Evolutionary conservation across 306 rosid genomes (phyloP).

Genomic region (Citrullus amarus): DNA sequence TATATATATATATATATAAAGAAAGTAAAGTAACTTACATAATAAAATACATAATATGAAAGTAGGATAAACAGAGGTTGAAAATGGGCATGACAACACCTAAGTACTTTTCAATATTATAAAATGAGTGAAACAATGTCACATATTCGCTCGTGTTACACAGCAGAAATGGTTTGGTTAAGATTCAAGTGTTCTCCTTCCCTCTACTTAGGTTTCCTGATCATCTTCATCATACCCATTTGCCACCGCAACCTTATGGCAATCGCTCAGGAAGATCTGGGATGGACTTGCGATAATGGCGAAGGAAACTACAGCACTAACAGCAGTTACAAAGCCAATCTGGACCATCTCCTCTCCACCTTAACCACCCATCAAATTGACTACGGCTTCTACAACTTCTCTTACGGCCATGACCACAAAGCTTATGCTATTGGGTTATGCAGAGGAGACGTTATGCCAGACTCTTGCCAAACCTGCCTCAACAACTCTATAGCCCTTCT

Average conservation of each 20-base stretch:
- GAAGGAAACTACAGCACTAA: constrained; percentile 14
- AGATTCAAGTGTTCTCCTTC: background rate
- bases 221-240: background rate
- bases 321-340: constrained; percentile 33
- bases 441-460: background rate
- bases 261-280: background rate
- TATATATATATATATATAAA: too few species aligned
- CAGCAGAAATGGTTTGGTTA: background rate
- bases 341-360: constrained; percentile 31
- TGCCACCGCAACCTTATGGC: background rate
- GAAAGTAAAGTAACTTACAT: too few species aligned
- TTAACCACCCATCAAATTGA: constrained; percentile 11
- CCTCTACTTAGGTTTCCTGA: background rate
- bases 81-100: too few species aligned
- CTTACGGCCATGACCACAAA: constrained; percentile 11
- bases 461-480: background rate
- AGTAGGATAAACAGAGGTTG: too few species aligned
- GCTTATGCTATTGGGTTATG: background rate
- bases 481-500: background rate
- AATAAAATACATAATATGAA: too few species aligned
- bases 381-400: constrained; percentile 27
- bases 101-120: too few species aligned
- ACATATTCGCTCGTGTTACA: too few species aligned
- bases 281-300: background rate
- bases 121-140: too few species aligned